phyloP scores from a whole-genome alignment of 108 stramenopile genomes.

The Cyclostephanos invisitatus region DNA sequence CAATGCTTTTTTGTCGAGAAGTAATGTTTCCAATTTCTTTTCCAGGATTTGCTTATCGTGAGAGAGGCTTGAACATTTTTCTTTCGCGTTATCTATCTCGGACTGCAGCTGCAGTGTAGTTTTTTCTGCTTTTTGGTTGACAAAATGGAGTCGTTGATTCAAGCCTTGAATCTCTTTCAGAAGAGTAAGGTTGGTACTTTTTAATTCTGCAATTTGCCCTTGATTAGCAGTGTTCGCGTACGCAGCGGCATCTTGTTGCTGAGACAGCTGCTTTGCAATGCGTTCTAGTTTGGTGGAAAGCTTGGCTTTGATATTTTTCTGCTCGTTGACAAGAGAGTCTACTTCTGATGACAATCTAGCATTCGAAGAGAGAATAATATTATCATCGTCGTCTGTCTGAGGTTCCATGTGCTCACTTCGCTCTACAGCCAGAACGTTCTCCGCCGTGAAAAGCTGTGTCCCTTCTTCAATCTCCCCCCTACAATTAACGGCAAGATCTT shows the following conservation, averaged over 20 bases:
- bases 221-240: background rate
- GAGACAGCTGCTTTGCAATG: conserved; percentile 7
- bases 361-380: background rate
- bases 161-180: conserved; percentile 2
- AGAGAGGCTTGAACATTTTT: conserved; percentile 1
- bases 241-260: background rate
- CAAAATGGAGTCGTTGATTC: conserved; percentile 5
- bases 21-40: background rate
- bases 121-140: conserved; percentile 12
- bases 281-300: background rate
- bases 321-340: conserved; percentile 5
- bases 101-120: conserved; percentile 5
- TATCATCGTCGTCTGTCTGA: background rate
- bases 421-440: background rate
- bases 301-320: background rate
- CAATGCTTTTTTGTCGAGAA: conserved; percentile 4
- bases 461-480: background rate
- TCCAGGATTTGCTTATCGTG: conserved; percentile 15
- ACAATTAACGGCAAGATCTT: background rate
- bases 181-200: conserved; percentile 8
- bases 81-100: conserved; percentile 22
- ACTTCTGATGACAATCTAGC: conserved; percentile 13
- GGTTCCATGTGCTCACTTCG: conserved; percentile 4
- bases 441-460: too few species aligned
- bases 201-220: conserved; percentile 6